These are phyloP conservation scores for Leccinum sublutescens DNA, from an alignment of 768 basidiomycete species.

Conservation along the genomic window DNA sequence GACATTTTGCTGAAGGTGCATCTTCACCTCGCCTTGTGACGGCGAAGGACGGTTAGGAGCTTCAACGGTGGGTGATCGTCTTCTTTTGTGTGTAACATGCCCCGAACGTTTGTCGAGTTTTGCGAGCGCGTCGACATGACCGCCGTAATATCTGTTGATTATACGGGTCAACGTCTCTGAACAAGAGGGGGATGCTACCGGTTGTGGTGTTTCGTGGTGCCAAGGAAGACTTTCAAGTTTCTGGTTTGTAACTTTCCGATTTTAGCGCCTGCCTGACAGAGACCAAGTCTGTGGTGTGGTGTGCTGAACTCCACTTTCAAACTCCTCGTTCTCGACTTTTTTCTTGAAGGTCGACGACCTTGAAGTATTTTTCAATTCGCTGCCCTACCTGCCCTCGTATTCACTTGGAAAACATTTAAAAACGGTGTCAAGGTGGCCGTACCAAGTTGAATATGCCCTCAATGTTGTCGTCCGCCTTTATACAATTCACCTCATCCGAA, in stretches of 20 bases:
- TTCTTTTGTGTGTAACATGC: not conserved
- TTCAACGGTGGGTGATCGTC: conserved; percentile 13
- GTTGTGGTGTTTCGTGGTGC: not conserved
- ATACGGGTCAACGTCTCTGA: not conserved
- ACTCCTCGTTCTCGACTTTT: not conserved
- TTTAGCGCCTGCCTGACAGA: not conserved
- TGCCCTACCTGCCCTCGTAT: no score
- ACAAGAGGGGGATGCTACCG: not conserved
- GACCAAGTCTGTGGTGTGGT: not conserved
- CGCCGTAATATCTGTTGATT: conserved; percentile 4
- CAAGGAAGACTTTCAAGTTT: not conserved
- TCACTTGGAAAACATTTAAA: not conserved
- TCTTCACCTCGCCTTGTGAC: no score
- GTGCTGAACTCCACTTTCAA: not conserved
- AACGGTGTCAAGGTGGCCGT: not conserved
- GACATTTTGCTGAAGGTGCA: no score
- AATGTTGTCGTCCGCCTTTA: not conserved
- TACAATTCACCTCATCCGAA: not conserved
- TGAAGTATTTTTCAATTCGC: not conserved
- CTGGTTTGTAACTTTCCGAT: not conserved
- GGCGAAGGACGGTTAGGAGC: not conserved
- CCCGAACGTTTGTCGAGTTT: not conserved
- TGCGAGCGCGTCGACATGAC: not conserved
- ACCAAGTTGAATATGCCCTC: not conserved
- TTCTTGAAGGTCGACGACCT: not conserved